Base-by-base conservation (phyloP, 2,329 filamentous ascomycete species). In the Zasmidium angulare region DNA sequence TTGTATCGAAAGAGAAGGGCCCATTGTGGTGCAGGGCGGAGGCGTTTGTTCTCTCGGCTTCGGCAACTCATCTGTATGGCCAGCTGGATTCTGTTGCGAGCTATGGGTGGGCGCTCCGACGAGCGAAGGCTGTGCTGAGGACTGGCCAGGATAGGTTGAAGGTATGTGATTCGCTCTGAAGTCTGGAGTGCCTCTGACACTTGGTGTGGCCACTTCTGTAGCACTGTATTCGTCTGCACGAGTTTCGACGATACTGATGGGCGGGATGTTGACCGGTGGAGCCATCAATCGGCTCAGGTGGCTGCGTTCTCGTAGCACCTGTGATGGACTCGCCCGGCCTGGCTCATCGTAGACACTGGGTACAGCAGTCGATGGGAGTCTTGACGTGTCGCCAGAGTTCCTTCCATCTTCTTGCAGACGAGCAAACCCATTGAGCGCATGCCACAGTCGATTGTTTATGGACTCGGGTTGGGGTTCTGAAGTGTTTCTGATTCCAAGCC, bases 161-260 rank as follows among this genome's bases (percentile, higher is more conserved):
- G 50, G 48, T 1, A 46, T 46, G 14, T 22, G 19, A 36, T 23
- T 24, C 17, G 62, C 63, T 59, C 58, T 58, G 24, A 71, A 60
- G 22, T 72, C 71, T n/a, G 79, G 79, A 6, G 78, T 80, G 36
- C 74, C 73, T 29, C 67, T 69, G 24, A 73, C 65, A 63, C 77
- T 81, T 10, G 79, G 78, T 17, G 79, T 81, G 4, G 77, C 78
- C 26, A 78, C 70, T 63, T 82, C 79, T 3, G 79, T 81, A 17
- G 77, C 77, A 63, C 78, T 81, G 60, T 75, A 74, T 14, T 79
- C 76, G 20, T 78, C 76, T 1, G 71, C 56, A n/a, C 60, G 63
- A 21, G 58, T 56, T 11, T 59, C 53, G n/a, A 58, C 55, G 26
- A 58, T 29, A 12, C 63, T 57, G 17, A 49, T 56, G 3, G 62